Evolutionary conservation across 805 yeast genomes (phyloP).

Genomic region (Teunomyces atbi): DNA sequence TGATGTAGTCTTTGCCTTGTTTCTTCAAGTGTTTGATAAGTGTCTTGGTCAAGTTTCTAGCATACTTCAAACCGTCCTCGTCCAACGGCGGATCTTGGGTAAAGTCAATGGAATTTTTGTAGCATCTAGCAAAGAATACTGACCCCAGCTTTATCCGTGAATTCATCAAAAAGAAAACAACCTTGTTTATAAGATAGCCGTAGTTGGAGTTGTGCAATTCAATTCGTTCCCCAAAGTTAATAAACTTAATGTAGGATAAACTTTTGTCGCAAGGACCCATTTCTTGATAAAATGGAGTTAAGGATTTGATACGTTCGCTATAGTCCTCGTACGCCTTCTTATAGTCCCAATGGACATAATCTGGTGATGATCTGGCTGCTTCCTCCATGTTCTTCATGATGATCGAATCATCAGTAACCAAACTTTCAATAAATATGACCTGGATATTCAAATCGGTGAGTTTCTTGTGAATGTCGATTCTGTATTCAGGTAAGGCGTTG

Average conservation of each 20-base stretch:
- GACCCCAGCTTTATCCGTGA: slow-evolving; percentile 83
- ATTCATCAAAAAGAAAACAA: slow-evolving; percentile 90
- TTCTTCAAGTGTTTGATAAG: slow-evolving; percentile 40
- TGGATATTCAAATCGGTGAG: slow-evolving; percentile 64
- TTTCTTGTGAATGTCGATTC: slow-evolving; percentile 54
- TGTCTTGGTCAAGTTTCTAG: slow-evolving; percentile 60
- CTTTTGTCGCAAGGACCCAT: slow-evolving; percentile 53
- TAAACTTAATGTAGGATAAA: slow-evolving; percentile 76
- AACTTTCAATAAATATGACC: slow-evolving; percentile 83
- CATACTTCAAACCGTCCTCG: slow-evolving; percentile 67
- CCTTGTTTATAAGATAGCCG: slow-evolving; percentile 87
- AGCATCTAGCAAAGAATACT: slow-evolving; percentile 88
- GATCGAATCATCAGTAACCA: slow-evolving; percentile 69
- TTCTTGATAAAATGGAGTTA: slow-evolving; percentile 71
- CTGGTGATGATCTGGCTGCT: slow-evolving; percentile 86
- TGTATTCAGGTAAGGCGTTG: slow-evolving; percentile 71
- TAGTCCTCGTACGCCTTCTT: slow-evolving; percentile 76
- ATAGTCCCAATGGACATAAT: slow-evolving; percentile 74
- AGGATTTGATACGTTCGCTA: slow-evolving; percentile 62
- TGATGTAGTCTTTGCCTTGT: slow-evolving; percentile 34
- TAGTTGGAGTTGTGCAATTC: slow-evolving; percentile 77
- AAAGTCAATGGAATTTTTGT: slow-evolving; percentile 53
- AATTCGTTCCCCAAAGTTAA: slow-evolving; percentile 85
- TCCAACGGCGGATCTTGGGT: slow-evolving; percentile 81
- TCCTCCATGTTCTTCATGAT: slow-evolving; percentile 69